Conservation (phyloP, 306 rosid species). For the Oxytropis ochrocephala region DNA sequence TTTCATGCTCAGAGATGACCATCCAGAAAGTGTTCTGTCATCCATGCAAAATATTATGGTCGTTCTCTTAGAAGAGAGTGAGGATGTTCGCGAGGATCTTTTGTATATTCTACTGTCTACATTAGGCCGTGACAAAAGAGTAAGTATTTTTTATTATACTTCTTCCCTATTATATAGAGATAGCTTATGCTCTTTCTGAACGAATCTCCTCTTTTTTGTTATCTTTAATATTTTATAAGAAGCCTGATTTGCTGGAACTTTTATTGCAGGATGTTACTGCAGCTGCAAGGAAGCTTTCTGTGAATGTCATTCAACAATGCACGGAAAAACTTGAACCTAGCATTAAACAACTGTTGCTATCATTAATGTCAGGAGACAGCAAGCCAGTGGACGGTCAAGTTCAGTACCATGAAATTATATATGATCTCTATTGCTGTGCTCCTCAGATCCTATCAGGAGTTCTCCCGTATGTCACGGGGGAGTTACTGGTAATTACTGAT, state of each 20-base stretch:
- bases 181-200: slow-evolving; percentile 4
- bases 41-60: slow-evolving; percentile 90
- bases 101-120: slow-evolving; percentile 55
- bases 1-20: slow-evolving; percentile 74
- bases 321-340: slow-evolving; percentile 75
- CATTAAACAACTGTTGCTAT: slow-evolving; percentile 64
- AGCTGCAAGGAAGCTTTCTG: slow-evolving; percentile 86
- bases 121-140: slow-evolving; percentile 69
- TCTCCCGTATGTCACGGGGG: slow-evolving; percentile 72
- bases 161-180: slow-evolving; percentile 12
- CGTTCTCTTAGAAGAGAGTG: slow-evolving; percentile 90
- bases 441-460: slow-evolving; percentile 76
- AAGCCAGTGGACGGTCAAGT: slow-evolving; percentile 47
- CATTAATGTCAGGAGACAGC: slow-evolving; percentile 73
- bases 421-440: slow-evolving; percentile 75
- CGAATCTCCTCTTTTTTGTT: background rate
- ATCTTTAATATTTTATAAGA: slow-evolving; percentile 2
- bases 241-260: slow-evolving; percentile 21
- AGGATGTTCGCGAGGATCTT: slow-evolving; percentile 66
- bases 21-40: slow-evolving; percentile 79
- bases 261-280: slow-evolving; percentile 62
- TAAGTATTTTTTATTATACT: slow-evolving; percentile 33
- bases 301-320: slow-evolving; percentile 71
- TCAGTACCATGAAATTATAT: slow-evolving; percentile 70
- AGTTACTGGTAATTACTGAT: slow-evolving; percentile 65